A percentile compares a stretch with the other conserved stretches of the same genome.
Evolutionary conservation across 116 monocot genomes (phyloP).

Genomic region (Papilionanthe hybrid): DNA sequence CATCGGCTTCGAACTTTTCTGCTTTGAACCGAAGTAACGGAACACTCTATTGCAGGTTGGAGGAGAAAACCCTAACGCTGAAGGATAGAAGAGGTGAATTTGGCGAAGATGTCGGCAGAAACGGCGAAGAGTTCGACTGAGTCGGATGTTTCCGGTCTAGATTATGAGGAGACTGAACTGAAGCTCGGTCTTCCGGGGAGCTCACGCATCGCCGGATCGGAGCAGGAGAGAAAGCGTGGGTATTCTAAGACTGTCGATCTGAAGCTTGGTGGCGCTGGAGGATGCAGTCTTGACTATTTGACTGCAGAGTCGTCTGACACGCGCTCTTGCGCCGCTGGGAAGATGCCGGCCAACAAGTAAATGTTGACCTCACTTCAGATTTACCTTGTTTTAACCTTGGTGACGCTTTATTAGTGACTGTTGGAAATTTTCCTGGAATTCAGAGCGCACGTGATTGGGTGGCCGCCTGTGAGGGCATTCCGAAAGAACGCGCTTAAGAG

Average conservation of each 20-base stretch:
- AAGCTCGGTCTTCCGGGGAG: constrained; percentile 64
- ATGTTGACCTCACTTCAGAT: constrained; percentile 4
- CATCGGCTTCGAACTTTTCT: background rate
- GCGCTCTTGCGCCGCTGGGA: constrained; percentile 23
- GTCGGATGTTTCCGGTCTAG: constrained; percentile 63
- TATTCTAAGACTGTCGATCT: constrained; percentile 62
- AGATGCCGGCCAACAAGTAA: constrained; percentile 59
- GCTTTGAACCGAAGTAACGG: background rate
- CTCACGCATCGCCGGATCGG: constrained; percentile 10
- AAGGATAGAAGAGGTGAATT: background rate
- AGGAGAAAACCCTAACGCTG: background rate
- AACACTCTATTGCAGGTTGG: background rate
- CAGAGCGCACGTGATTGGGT: constrained; percentile 75
- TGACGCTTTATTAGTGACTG: background rate
- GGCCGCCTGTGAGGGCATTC: constrained; percentile 77
- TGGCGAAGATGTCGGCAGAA: constrained; percentile 34
- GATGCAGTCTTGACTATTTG: constrained; percentile 8
- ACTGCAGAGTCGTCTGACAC: constrained; percentile 20
- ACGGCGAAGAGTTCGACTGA: constrained; percentile 53
- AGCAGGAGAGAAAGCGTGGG: constrained; percentile 54
- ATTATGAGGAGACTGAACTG: constrained; percentile 82
- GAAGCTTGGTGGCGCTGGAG: constrained; percentile 14
- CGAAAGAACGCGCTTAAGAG: constrained; percentile 54
- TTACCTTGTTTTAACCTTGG: background rate
- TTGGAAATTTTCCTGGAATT: background rate